Base-by-base conservation (phyloP, 805 yeast genomes). In the Blastobotrys muscicola region DNA sequence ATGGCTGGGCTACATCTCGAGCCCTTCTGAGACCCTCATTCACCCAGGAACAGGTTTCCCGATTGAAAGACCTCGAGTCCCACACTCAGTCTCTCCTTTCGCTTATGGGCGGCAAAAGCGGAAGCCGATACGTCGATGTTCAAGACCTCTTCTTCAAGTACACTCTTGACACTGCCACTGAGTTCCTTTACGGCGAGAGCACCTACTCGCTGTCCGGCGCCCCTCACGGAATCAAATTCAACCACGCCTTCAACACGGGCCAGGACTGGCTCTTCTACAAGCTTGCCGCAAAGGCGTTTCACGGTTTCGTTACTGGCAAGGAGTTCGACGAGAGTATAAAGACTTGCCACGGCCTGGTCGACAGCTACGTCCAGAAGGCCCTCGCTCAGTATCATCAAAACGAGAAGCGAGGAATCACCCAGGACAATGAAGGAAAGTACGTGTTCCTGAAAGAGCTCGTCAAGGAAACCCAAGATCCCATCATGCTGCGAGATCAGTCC, bases 381-480 rank as follows among this genome's bases (percentile, higher is more conserved):
- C 34, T 51, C 10, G 33, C 34, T n/a, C 9, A 36, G 12, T 20
- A n/a, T 2, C 20, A 15, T 6, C 26, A 47, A 39, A 56, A 35
- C 67, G 63, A 31, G 51, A 59, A 41, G 49, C 16, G 38, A 57
- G 26, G 26, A 20, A 20, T 20, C 26, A 20, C 26, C 26, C 26
- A 20, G 6, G 26, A 50, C 33, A 57, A 66, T 13, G 56, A 52
- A 38, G 65, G 58, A 23, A 62, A 67, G 9, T 70, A 70, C 48
- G 58, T 67, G 8, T 70, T 72, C 54, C 63, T 70, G 50, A 60
- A 66, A 44, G 75, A 69, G 53, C 64, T 72, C 49, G 72, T 64
- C 36, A 67, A 67, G 50, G 68, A 64, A 42, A 69, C 74, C n/a
- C 59, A 70, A 39, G 67, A 71, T 50, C 72, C 73, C 2, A 54